Conservation (phyloP, 805 yeast species). For the Yamadazyma insecticola region DNA sequence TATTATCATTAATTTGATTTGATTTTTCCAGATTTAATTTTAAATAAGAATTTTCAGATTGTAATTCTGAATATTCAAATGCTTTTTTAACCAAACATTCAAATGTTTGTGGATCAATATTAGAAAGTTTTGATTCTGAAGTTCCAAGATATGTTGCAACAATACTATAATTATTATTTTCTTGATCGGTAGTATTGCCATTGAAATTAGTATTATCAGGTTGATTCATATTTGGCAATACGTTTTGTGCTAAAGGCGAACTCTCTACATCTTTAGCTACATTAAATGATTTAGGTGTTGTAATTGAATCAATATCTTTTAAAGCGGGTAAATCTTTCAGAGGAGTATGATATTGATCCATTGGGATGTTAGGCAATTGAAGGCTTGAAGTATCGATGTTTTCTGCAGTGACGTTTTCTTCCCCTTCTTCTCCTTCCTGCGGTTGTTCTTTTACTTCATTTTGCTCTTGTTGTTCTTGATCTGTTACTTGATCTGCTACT, state of each 20-base stretch:
- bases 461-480: background rate
- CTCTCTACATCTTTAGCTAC: slow-evolving; percentile 35
- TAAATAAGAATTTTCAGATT: slow-evolving; percentile 26
- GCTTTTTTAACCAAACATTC: slow-evolving; percentile 21
- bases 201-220: slow-evolving; percentile 9
- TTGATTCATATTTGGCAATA: slow-evolving; percentile 5
- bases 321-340: slow-evolving; percentile 38
- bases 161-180: slow-evolving; percentile 10
- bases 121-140: slow-evolving; percentile 14
- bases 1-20: slow-evolving; percentile 22
- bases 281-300: slow-evolving; percentile 36
- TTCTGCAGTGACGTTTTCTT: slow-evolving; percentile 8
- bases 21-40: slow-evolving; percentile 33
- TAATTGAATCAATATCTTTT: slow-evolving; percentile 38
- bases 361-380: slow-evolving; percentile 5
- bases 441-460: slow-evolving; percentile 1
- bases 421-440: slow-evolving; percentile 2
- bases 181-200: slow-evolving; percentile 1
- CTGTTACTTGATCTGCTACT: slow-evolving; percentile 5
- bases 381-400: slow-evolving; percentile 9
- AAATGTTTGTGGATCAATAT: slow-evolving; percentile 12
- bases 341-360: slow-evolving; percentile 31
- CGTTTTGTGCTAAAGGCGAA: slow-evolving; percentile 11
- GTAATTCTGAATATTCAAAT: slow-evolving; percentile 22
- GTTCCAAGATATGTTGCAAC: slow-evolving; percentile 25